phyloP scores from a whole-genome alignment of 371 early-diverging fungal species.

The Saksenaea vasiformis region DNA sequence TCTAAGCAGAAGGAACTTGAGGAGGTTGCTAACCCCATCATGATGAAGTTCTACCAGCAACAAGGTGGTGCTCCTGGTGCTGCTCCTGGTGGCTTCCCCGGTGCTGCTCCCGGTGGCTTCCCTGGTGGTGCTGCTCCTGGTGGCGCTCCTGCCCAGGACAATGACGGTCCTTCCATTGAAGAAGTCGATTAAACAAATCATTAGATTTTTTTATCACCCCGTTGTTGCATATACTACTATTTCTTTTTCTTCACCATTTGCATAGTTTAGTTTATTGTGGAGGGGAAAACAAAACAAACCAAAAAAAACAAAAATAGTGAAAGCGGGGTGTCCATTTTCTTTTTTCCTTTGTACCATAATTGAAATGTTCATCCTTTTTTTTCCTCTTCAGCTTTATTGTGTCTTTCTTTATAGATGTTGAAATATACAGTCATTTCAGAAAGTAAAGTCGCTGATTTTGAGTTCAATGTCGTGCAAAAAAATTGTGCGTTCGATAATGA shows the following conservation, averaged over 20 bases:
- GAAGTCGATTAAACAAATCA: constrained; percentile 47
- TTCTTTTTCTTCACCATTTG: background rate
- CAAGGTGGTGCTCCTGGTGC: constrained; percentile 57
- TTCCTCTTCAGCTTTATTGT: too few relatives aligned
- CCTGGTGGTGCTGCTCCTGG: constrained; percentile 78
- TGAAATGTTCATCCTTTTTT: background rate
- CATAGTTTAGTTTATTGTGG: background rate
- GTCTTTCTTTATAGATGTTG: background rate
- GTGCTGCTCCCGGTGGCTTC: constrained; percentile 75
- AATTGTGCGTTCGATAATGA: too few relatives aligned
- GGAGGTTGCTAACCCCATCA: constrained; percentile 94
- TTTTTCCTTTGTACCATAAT: background rate
- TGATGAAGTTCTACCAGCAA: constrained; percentile 83
- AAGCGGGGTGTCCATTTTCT: background rate
- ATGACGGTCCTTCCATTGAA: constrained; percentile 49
- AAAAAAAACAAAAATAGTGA: background rate
- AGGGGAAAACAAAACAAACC: background rate
- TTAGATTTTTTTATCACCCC: background rate
- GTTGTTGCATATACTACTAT: background rate
- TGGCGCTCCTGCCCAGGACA: constrained; percentile 72
- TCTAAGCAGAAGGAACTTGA: constrained; percentile 93
- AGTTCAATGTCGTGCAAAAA: too few relatives aligned
- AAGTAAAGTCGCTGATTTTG: too few relatives aligned
- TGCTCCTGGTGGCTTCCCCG: constrained; percentile 55
- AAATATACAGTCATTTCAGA: background rate